Evolutionary conservation across 345 rosid species (phyloP).

Genomic region (Triadica sebifera): DNA sequence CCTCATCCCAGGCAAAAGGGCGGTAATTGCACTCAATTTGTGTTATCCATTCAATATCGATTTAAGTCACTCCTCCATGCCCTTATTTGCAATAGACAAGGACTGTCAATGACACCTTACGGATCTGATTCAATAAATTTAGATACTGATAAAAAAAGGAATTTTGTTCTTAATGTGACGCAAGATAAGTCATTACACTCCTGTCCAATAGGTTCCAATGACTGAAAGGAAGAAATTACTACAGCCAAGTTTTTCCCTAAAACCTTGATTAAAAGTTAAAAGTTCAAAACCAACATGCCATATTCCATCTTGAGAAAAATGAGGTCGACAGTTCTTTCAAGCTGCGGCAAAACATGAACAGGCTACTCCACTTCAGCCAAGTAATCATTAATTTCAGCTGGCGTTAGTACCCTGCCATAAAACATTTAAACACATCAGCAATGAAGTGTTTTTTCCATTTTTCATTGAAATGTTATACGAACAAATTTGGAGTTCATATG

Average conservation of each 20-base stretch:
- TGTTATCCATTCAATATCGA: no score
- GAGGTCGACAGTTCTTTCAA: neutral
- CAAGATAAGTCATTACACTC: neutral
- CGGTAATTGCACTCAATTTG: no score
- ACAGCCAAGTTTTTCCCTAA: no score
- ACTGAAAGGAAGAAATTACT: neutral
- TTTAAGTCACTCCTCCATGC: no score
- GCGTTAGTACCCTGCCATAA: neutral
- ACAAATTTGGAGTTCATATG: no score
- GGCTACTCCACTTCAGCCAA: constrained; percentile 42
- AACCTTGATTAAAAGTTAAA: neutral
- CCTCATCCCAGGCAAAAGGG: no score
- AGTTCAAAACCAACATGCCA: neutral
- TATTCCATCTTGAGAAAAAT: constrained; percentile 6
- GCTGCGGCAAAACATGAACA: neutral
- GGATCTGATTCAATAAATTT: neutral
- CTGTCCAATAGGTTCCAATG: neutral
- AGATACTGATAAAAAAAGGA: neutral
- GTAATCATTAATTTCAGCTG: constrained; percentile 17
- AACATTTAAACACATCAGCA: neutral
- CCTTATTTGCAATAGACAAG: no score
- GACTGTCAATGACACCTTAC: no score
- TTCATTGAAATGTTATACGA: no score
- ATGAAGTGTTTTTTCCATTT: neutral
- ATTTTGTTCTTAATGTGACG: neutral